Base-by-base conservation (phyloP, 768 basidiomycete species). In the Neoboletus magnificus region DNA sequence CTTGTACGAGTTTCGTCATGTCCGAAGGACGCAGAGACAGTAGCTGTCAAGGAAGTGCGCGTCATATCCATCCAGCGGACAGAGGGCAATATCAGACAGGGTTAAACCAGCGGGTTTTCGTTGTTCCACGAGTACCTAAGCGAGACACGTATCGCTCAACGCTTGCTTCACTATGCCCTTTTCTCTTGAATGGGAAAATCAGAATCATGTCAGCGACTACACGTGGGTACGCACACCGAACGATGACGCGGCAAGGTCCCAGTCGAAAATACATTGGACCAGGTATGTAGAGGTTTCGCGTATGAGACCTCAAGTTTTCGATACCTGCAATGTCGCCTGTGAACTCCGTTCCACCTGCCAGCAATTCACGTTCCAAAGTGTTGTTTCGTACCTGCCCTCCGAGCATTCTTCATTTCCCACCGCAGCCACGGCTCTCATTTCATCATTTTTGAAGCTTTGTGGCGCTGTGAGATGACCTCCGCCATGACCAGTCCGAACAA, bases 1-100 rank as follows among this genome's bases (percentile, higher is more conserved):
- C 41, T 23, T 40, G 42, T 8, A 65, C 10, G 40, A 52, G 50
- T 22, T 20, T 50, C 12, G 51, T 53, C 36, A 62, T 13, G 33
- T 62, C 55, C 12, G 46, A 12, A 53, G 55, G 9, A 27, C 10
- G 27, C 37, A 46, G 32, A 55, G 27, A 13, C 11, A 25, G 49
- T 16, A 40, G 4, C 7, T 2, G 13, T 30, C 43, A 11, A 57
- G 25, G 11, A 57, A 53, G 5, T 8, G 7, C 5, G 23, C 16
- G 40, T 55, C 50, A 0, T 23, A 18, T 12, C 52, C 32, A 35
- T 47, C 51, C 22, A 45, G 16, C 1, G 1, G 10, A 10, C 12
- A n/a, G 3, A 10, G 23, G 2, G 18, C 5, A 1, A 41, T 30
- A 18, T 55, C 57, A 0, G 52, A 46, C 2, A 62, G 20, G 18